A percentile compares a stretch with the other conserved stretches of the same genome.
Conservation (phyloP, 2,329 filamentous ascomycete species). For the Colletotrichum scovillei region DNA sequence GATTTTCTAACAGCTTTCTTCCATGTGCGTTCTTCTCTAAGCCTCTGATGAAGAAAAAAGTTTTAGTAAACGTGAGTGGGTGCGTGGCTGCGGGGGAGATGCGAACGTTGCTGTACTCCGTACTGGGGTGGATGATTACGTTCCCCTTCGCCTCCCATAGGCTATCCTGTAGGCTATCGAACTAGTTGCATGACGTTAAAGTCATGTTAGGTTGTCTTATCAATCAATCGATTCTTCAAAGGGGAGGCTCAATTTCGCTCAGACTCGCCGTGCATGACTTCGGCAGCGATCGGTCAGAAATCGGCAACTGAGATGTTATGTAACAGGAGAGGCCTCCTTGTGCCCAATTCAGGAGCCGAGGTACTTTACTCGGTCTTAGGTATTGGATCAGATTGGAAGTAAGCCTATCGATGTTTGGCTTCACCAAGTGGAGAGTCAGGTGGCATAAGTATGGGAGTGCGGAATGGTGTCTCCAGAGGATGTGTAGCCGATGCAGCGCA, state of each 20-base stretch:
- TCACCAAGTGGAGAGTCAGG: neutral
- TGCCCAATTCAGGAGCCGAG: neutral
- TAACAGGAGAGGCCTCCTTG: neutral
- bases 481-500: neutral
- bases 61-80: neutral
- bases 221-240: neutral
- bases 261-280: neutral
- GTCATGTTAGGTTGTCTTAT: neutral
- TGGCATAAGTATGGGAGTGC: too few relatives aligned
- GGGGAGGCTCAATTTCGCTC: neutral
- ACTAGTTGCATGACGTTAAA: neutral
- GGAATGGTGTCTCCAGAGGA: neutral
- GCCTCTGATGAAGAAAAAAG: neutral
- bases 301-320: neutral
- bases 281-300: neutral
- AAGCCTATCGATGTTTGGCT: neutral
- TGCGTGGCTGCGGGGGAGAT: conserved; percentile 18
- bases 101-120: neutral
- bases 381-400: neutral
- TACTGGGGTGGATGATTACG: neutral
- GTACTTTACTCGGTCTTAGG: too few relatives aligned
- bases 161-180: neutral
- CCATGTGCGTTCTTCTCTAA: neutral
- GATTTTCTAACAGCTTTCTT: neutral
- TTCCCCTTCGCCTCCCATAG: neutral